These are phyloP conservation scores for Thermochaetoides thermophila DNA, from an alignment of 495 filamentous ascomycete genomes.

Conservation along the genomic window DNA sequence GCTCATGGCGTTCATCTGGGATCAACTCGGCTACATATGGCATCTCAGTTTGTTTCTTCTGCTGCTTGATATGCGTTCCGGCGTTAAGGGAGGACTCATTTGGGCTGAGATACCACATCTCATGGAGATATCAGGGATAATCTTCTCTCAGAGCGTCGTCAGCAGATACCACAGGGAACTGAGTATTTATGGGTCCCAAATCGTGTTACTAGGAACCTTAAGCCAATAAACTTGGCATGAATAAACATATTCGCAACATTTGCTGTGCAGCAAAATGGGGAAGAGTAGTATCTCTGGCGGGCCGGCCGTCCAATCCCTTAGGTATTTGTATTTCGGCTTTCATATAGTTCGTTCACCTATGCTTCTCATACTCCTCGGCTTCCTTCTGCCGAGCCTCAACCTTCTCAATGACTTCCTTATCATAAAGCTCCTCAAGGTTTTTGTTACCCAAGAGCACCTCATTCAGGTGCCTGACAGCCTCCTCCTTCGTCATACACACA, in stretches of 20 bases:
- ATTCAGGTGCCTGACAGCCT: slow-evolving; percentile 65
- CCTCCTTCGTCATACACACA: slow-evolving; percentile 94
- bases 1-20: too few relatives aligned
- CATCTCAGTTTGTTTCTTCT: background rate
- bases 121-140: too few relatives aligned
- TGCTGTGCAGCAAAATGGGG: too few relatives aligned
- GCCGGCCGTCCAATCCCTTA: too few relatives aligned
- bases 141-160: slow-evolving; percentile 1
- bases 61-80: too few relatives aligned
- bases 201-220: too few relatives aligned
- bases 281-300: too few relatives aligned
- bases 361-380: slow-evolving; percentile 26
- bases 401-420: slow-evolving; percentile 40
- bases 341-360: slow-evolving; percentile 9
- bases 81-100: too few relatives aligned
- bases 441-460: slow-evolving; percentile 60
- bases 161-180: background rate
- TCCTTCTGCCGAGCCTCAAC: slow-evolving; percentile 51
- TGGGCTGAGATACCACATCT: too few relatives aligned
- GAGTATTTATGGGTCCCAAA: too few relatives aligned
- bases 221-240: background rate
- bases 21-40: too few relatives aligned
- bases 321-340: too few relatives aligned
- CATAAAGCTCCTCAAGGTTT: slow-evolving; percentile 57
- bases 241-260: background rate